Conservation (phyloP, 2,329 filamentous ascomycete species). For the Nannizziopsis barbatae region DNA sequence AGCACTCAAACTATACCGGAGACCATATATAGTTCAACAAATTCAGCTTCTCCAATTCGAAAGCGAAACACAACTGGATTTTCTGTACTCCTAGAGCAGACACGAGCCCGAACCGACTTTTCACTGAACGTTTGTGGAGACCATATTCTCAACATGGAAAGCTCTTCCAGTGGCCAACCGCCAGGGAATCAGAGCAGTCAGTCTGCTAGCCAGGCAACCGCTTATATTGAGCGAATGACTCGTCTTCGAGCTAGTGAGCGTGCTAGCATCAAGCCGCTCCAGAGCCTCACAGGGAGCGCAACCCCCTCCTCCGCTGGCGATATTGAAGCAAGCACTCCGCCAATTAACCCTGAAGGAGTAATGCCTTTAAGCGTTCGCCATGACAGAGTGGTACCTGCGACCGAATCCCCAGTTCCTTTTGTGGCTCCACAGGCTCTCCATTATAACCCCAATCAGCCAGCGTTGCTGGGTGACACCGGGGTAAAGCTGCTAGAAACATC, state of each 20-base stretch:
- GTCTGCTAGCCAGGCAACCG: slow-evolving; percentile 22
- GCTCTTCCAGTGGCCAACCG: background rate
- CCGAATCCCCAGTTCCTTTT: slow-evolving; percentile 20
- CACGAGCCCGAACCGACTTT: background rate
- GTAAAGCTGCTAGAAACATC: slow-evolving; percentile 2
- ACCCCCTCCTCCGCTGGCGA: slow-evolving; percentile 35
- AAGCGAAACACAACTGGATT: background rate
- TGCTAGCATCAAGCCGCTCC: slow-evolving; percentile 18
- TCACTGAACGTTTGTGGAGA: background rate
- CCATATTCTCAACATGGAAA: slow-evolving; percentile 5
- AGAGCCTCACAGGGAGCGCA: slow-evolving; percentile 22
- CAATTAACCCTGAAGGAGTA: slow-evolving; percentile 22
- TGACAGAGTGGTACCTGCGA: slow-evolving; percentile 20
- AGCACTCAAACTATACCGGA: slow-evolving; percentile 1
- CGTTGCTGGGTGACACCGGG: slow-evolving; percentile 7
- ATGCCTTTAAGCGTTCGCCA: slow-evolving; percentile 29
- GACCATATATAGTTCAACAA: slow-evolving; percentile 1
- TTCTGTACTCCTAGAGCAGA: background rate
- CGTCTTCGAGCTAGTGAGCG: slow-evolving; percentile 24
- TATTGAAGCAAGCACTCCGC: slow-evolving; percentile 27
- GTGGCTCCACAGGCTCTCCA: slow-evolving; percentile 23
- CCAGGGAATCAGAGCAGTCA: slow-evolving; percentile 15
- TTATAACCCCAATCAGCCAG: slow-evolving; percentile 15
- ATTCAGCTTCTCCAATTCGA: background rate
- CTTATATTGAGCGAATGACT: slow-evolving; percentile 24